phyloP scores from a whole-genome alignment of 2,329 filamentous ascomycete genomes.

The Diaporthe helianthi region DNA sequence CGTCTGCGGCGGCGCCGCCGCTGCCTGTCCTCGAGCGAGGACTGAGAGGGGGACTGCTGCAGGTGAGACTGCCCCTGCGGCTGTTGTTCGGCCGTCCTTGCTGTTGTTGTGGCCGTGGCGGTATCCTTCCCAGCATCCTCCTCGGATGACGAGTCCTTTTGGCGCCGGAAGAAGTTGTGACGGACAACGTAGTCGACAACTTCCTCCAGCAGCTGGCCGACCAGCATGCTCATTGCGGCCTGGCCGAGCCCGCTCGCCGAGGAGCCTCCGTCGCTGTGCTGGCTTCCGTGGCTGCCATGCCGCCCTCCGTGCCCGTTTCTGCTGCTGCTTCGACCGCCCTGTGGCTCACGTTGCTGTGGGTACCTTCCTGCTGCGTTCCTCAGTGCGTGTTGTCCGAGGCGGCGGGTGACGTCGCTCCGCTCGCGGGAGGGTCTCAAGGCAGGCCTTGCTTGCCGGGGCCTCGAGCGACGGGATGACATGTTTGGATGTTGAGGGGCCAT shows the following conservation, averaged over 20 bases:
- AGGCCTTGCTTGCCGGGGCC: conserved; percentile 9
- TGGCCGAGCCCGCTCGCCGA: conserved; percentile 7
- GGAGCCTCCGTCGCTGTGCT: not conserved
- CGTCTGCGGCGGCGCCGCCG: conserved; percentile 7
- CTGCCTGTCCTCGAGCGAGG: conserved; percentile 14
- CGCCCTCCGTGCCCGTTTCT: not conserved
- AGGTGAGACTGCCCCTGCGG: not conserved
- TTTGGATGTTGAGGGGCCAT: conserved; percentile 17
- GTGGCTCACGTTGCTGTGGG: not conserved
- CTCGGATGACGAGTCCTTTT: not conserved
- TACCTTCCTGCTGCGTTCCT: conserved; percentile 3
- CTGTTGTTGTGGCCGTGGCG: not conserved
- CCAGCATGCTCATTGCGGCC: conserved; percentile 8
- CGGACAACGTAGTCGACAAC: conserved; percentile 16
- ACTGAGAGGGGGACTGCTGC: conserved; percentile 6
- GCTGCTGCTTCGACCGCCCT: not conserved
- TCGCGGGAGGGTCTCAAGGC: conserved; percentile 1
- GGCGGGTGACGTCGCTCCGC: conserved; percentile 17
- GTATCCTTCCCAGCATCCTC: not conserved
- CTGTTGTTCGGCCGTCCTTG: not conserved
- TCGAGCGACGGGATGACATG: not conserved
- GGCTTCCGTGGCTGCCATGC: not conserved
- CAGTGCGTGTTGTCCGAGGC: conserved; percentile 5
- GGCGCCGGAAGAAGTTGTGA: conserved; percentile 22
- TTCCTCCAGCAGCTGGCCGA: conserved; percentile 15